phyloP scores from a whole-genome alignment of 1,284 basidiomycete species.

The Apiotrichum porosum region DNA sequence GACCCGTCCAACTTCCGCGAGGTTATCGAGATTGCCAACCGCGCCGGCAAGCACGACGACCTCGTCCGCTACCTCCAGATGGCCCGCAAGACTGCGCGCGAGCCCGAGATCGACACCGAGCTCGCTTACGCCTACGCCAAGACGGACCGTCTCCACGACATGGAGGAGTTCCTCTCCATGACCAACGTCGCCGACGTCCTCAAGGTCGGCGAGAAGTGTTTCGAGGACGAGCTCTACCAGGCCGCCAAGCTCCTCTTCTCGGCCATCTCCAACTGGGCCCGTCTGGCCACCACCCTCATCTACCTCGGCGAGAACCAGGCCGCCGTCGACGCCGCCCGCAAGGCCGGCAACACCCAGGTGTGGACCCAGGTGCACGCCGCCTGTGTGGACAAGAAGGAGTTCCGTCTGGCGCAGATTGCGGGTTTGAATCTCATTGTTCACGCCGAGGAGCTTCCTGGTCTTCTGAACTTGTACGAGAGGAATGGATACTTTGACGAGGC shows the following conservation, averaged over 20 bases:
- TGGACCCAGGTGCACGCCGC: slow-evolving; percentile 99
- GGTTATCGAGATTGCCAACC: slow-evolving; percentile 93
- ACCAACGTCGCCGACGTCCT: slow-evolving; percentile 97
- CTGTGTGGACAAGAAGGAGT: slow-evolving; percentile 95
- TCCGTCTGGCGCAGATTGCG: slow-evolving; percentile 96
- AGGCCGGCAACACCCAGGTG: slow-evolving; percentile 99
- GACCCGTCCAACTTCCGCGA: slow-evolving; percentile 94
- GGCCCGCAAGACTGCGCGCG: slow-evolving; percentile 96
- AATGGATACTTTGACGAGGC: slow-evolving; percentile 94
- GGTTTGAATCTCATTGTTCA: slow-evolving; percentile 83
- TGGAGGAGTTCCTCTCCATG: slow-evolving; percentile 99
- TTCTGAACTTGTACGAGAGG: slow-evolving; percentile 83
- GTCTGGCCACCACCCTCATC: slow-evolving; percentile 95
- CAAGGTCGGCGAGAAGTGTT: slow-evolving; percentile 97
- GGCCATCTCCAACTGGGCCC: slow-evolving; percentile 97
- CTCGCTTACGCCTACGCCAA: slow-evolving; percentile 94
- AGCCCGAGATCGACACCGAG: slow-evolving; percentile 98
- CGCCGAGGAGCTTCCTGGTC: slow-evolving; percentile 74
- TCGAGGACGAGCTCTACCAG: slow-evolving; percentile 96
- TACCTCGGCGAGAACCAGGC: slow-evolving; percentile 97
- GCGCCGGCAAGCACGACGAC: slow-evolving; percentile 96
- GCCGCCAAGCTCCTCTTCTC: slow-evolving; percentile 93
- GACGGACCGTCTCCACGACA: slow-evolving; percentile 93
- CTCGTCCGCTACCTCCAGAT: slow-evolving; percentile 97
- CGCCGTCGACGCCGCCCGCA: slow-evolving; percentile 96